Base-by-base conservation (phyloP, 805 yeast genomes). In the Ogataea henricii region DNA sequence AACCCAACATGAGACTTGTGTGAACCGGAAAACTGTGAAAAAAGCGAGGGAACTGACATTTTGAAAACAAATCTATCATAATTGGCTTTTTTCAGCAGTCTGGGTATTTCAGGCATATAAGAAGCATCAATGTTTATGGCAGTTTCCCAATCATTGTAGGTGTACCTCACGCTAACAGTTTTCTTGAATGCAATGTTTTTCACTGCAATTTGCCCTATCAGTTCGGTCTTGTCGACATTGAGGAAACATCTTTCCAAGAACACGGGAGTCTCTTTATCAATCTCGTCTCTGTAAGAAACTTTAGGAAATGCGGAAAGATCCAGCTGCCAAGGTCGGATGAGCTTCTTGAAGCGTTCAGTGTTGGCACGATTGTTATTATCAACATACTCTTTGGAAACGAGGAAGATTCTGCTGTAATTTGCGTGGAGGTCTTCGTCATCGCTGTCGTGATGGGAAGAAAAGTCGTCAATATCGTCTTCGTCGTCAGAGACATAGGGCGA, bases 111-210 rank as follows among this genome's bases (percentile, higher is more conserved):
- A 3, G 78, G 75, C 2, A 76, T 72, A 67, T 79, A 89, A 3
- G 62, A 54, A 3, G 91, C 86, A 35, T 81, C 82, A 26, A 85
- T 77, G 61, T 87, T 92, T 35, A 81, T 74, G 18, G 83, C 79
- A 0, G 95, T 83, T 36, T 69, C 70, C 98, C 98, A 91, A 58
- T 74, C 69, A 63, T 92, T 89, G 53, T 82, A 72, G 0, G 96
- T 81, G 67, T 89, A 91, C 46, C 90, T 74, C 13, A 87, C 76
- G 13, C 80, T 76, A 16, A 92, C 85, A 22, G 67, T 61, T 65
- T 91, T 91, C 29, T 80, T 76, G 66, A 73, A 91, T 9, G 85
- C 73, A 4, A 88, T 45, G 68, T 91, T 92, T 58, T 81, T 79
- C 22, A 87, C 97, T 2, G 92, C 87, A 39, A 91, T 72, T 45